A percentile compares a stretch with the other conserved stretches of the same genome.
Evolutionary conservation across 2,329 filamentous ascomycete species (phyloP).

Genomic region (Cladophialophora carrionii): DNA sequence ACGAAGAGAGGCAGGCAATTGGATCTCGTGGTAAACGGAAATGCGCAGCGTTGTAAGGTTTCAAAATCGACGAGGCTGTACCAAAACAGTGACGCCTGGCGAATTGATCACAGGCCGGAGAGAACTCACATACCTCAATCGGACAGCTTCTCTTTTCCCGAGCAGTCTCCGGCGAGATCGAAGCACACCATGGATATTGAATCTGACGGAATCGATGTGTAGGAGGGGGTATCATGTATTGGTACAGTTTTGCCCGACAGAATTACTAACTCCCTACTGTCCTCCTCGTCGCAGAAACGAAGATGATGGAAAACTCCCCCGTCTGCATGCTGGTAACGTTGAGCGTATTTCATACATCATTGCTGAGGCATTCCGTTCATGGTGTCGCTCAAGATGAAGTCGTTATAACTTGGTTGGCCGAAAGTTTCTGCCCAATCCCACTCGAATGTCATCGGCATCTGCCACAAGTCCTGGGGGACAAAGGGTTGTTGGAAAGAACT

Average conservation of each 20-base stretch:
- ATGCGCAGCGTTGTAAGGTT: neutral
- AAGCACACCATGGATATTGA: neutral
- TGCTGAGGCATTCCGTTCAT: constrained; percentile 33
- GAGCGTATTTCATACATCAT: constrained; percentile 22
- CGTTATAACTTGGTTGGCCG: constrained; percentile 28
- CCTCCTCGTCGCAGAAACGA: constrained; percentile 1
- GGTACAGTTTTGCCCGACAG: constrained; percentile 20
- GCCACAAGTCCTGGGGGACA: constrained; percentile 90
- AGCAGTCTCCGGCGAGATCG: neutral
- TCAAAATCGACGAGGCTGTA: neutral
- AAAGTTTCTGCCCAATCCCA: constrained; percentile 71
- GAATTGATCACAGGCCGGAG: neutral
- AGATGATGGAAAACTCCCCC: constrained; percentile 2
- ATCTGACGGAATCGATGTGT: neutral
- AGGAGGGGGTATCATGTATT: constrained; percentile 28
- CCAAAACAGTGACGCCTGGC: neutral
- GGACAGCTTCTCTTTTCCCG: neutral
- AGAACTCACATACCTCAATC: neutral
- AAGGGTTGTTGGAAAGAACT: constrained; percentile 77
- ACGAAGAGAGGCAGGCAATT: neutral
- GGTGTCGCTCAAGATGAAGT: constrained; percentile 33
- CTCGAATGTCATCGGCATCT: constrained; percentile 93
- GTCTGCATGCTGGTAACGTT: constrained; percentile 8
- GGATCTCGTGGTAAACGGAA: neutral
- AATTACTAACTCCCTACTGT: neutral